These are phyloP conservation scores for Clitoria ternatea DNA, from an alignment of 306 rosid genomes.

Conservation along the genomic window DNA sequence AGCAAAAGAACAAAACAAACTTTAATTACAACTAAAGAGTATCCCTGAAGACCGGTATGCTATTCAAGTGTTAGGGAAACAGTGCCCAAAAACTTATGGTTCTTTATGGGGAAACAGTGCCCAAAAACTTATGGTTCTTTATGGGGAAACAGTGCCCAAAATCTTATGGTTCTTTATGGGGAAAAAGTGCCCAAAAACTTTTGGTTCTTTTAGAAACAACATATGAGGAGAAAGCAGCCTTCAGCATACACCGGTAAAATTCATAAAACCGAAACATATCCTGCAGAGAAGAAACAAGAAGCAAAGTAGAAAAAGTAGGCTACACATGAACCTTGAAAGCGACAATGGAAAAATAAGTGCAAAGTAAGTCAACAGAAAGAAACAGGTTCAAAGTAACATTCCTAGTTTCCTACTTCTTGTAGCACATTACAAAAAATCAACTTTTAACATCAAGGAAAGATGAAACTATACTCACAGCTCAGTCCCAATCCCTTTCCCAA, in stretches of 20 bases:
- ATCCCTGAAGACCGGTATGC: not conserved
- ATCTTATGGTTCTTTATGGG: not conserved
- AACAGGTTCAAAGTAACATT: not conserved
- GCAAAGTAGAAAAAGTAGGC: not conserved
- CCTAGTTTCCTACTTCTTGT: not conserved
- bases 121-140: not conserved
- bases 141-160: not conserved
- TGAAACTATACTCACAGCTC: conserved; percentile 77
- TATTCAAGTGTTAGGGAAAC: not conserved
- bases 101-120: not conserved
- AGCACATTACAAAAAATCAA: conserved; percentile 1
- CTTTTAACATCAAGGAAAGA: conserved; percentile 11
- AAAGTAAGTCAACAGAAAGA: conserved; percentile 1
- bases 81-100: not conserved
- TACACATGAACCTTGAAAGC: not conserved
- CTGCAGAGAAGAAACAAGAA: not conserved
- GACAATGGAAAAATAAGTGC: not conserved
- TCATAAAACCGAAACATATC: not conserved
- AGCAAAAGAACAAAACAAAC: conserved; percentile 32
- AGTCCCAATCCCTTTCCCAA: conserved; percentile 76
- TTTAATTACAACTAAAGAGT: conserved; percentile 21
- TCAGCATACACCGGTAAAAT: conserved; percentile 4
- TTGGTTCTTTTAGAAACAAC: not conserved
- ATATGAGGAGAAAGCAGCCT: not conserved
- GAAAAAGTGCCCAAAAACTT: not conserved